Conservation (phyloP, 2,329 filamentous ascomycete species). For the Diaporthe australafricana region DNA sequence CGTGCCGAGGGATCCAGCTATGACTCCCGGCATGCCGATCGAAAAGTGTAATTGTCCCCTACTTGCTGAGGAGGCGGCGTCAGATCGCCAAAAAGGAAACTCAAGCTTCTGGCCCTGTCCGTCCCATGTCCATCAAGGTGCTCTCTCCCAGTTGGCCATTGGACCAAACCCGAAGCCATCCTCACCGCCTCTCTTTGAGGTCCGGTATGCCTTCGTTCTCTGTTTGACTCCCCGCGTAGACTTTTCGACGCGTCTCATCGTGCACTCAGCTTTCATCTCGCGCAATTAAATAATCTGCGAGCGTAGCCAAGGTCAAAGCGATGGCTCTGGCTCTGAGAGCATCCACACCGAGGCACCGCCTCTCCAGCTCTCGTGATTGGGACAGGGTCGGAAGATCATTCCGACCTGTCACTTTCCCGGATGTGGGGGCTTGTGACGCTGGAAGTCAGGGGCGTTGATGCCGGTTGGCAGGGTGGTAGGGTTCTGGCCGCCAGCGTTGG, state of each 20-base stretch:
- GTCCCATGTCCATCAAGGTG: neutral
- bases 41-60: neutral
- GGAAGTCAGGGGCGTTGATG: constrained; percentile 6
- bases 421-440: constrained; percentile 21
- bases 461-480: constrained; percentile 1
- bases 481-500: neutral
- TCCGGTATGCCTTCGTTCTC: too few species aligned
- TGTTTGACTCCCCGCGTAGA: constrained; percentile 8
- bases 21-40: constrained; percentile 13
- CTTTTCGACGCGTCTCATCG: constrained; percentile 25
- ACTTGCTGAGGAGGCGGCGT: neutral
- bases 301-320: neutral
- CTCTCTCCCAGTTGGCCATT: neutral
- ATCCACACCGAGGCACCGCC: neutral
- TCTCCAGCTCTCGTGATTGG: neutral
- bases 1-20: constrained; percentile 3
- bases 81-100: neutral
- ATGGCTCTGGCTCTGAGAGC: neutral
- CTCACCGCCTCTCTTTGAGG: constrained; percentile 4
- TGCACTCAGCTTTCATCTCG: neutral
- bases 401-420: constrained; percentile 23
- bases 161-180: neutral
- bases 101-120: neutral
- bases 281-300: neutral
- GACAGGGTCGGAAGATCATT: constrained; percentile 5